Evolutionary conservation across 495 filamentous ascomycete species (phyloP).

Genomic region (Penicillium paradoxum): DNA sequence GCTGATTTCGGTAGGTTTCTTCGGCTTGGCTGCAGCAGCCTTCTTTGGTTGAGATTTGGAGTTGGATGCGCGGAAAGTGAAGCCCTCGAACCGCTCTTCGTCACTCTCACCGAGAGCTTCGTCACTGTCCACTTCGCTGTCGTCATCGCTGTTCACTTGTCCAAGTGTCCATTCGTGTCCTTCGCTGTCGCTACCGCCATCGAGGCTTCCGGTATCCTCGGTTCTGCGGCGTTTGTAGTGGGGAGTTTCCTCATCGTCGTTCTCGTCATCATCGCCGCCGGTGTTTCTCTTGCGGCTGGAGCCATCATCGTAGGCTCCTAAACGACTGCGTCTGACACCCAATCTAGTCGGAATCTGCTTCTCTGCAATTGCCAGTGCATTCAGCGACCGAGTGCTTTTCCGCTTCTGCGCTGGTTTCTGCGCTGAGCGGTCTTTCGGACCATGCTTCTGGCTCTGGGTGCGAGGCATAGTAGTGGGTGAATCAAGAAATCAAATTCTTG

Average conservation of each 20-base stretch:
- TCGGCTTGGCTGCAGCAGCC: conserved; percentile 11
- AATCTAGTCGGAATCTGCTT: conserved; percentile 48
- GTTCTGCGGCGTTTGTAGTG: conserved; percentile 43
- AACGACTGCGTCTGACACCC: conserved; percentile 51
- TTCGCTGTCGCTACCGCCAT: conserved; percentile 72
- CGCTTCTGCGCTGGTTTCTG: conserved; percentile 42
- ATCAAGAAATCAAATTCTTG: conserved; percentile 3
- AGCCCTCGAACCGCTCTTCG: conserved; percentile 74
- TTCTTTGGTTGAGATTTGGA: conserved; percentile 32
- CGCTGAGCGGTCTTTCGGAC: conserved; percentile 46
- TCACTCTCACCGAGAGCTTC: conserved; percentile 90
- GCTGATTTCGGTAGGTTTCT: conserved; percentile 42
- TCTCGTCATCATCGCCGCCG: conserved; percentile 28
- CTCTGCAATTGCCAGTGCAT: conserved; percentile 82
- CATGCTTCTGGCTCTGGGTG: conserved; percentile 50
- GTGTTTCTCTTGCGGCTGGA: conserved; percentile 41
- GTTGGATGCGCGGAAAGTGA: conserved; percentile 61
- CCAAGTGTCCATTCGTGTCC: conserved; percentile 85
- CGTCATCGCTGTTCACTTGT: conserved; percentile 67
- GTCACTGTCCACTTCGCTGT: conserved; percentile 83
- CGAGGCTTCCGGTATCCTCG: conserved; percentile 37
- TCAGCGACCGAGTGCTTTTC: conserved; percentile 57
- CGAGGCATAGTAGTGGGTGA: conserved; percentile 55
- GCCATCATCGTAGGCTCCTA: conserved; percentile 53
- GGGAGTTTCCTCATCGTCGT: conserved; percentile 50